These are phyloP conservation scores for Rhizoctonia solani DNA, from an alignment of 1,284 basidiomycete species.

Conservation along the genomic window DNA sequence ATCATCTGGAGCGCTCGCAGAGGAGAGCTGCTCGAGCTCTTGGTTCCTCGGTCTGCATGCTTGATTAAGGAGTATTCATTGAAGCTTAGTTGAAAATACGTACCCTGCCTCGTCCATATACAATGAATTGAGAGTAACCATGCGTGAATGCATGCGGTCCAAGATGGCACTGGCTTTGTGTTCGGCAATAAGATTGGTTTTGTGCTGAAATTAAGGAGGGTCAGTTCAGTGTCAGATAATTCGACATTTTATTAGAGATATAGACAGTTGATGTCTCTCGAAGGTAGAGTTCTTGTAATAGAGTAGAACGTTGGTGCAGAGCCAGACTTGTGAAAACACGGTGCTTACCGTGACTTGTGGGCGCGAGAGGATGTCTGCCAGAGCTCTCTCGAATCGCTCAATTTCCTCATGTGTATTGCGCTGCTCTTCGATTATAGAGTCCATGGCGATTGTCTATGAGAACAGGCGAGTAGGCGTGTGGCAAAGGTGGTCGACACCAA, in stretches of 20 bases:
- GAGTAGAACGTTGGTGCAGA: slow-evolving; percentile 17
- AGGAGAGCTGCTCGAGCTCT: slow-evolving; percentile 49
- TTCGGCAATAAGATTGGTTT: slow-evolving; percentile 70
- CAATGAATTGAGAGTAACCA: slow-evolving; percentile 63
- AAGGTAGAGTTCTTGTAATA: slow-evolving; percentile 20
- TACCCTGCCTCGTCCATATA: slow-evolving; percentile 74
- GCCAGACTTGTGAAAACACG: slow-evolving; percentile 30
- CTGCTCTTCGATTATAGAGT: slow-evolving; percentile 90
- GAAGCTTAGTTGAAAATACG: slow-evolving; percentile 33
- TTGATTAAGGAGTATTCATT: not conserved
- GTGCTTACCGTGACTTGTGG: slow-evolving; percentile 43
- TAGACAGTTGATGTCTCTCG: slow-evolving; percentile 53
- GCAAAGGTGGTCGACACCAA: not conserved
- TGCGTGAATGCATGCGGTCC: slow-evolving; percentile 76
- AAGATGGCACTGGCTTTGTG: slow-evolving; percentile 87
- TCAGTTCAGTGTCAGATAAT: slow-evolving; percentile 3
- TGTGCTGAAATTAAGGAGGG: slow-evolving; percentile 44
- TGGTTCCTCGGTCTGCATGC: slow-evolving; percentile 42
- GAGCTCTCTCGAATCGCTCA: slow-evolving; percentile 76
- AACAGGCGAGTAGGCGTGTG: not conserved
- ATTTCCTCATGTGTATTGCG: slow-evolving; percentile 94
- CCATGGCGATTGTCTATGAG: slow-evolving; percentile 57
- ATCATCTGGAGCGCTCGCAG: slow-evolving; percentile 63
- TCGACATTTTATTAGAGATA: not conserved
- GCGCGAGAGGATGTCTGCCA: slow-evolving; percentile 54